These are phyloP conservation scores for Cystobasidium sp. DNA, from an alignment of 1,284 basidiomycete genomes.

Conservation along the genomic window DNA sequence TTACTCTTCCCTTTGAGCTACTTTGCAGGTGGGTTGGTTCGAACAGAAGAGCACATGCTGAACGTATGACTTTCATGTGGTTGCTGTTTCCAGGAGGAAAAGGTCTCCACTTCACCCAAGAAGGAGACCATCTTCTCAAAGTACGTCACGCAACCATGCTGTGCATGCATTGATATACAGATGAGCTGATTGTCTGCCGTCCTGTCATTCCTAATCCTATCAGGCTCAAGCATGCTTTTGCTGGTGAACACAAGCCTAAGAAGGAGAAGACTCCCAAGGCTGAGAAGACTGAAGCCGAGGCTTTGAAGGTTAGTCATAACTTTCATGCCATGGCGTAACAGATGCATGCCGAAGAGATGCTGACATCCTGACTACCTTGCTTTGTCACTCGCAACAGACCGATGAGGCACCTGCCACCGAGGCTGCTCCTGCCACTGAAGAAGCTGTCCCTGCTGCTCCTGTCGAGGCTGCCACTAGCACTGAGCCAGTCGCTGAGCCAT, in stretches of 20 bases:
- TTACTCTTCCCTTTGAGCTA: not conserved
- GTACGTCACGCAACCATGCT: not conserved
- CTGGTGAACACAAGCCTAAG: constrained; percentile 31
- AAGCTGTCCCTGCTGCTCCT: not conserved
- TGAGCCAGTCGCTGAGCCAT: constrained; percentile 22
- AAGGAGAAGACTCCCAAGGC: constrained; percentile 43
- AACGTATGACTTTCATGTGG: not conserved
- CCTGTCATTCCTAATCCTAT: not conserved
- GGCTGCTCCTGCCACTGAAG: not conserved
- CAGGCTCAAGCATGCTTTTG: constrained; percentile 37
- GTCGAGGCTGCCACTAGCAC: constrained; percentile 9
- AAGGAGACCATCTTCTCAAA: constrained; percentile 39
- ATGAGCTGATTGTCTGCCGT: not conserved
- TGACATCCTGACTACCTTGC: not conserved
- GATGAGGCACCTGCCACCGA: constrained; percentile 19
- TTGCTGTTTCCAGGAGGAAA: constrained; percentile 19
- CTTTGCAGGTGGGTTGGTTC: not conserved
- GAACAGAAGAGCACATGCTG: not conserved
- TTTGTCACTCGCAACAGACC: not conserved
- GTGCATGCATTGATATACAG: not conserved
- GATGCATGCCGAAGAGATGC: too few relatives aligned
- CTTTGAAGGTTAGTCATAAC: constrained; percentile 43
- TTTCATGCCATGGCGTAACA: too few relatives aligned
- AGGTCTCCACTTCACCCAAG: constrained; percentile 38
- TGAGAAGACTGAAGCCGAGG: constrained; percentile 44